Base-by-base conservation (phyloP, 805 yeast species). In the Debaryomyces hansenii region DNA sequence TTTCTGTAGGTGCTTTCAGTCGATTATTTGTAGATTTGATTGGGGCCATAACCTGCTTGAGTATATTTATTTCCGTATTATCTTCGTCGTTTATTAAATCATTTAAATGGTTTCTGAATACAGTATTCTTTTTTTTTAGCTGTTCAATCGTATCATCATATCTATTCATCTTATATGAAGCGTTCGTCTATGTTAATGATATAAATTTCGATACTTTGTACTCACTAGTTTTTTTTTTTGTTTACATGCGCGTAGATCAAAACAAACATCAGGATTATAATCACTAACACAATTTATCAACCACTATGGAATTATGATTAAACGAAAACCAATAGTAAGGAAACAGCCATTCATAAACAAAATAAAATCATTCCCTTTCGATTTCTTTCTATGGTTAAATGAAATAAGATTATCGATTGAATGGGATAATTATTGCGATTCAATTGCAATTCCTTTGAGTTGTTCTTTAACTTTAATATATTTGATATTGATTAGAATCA, bases 331-430 rank as follows among this genome's bases (percentile, higher is more conserved):
- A n/a, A 33, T 20, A 21, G 40, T 67, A 20, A 51, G 72, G 44
- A 60, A 55, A 39, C 70, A 59, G 45, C 63, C 67, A 42, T 48
- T 69, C n/a, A 42, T 58, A 28, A 57, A 64, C 31, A 62, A 60
- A 44, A 56, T 72, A 42, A 60, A 57, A 47, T 53, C 63, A 15
- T 67, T 60, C 42, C 78, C 78, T 4, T 63, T 69, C 34, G 78
- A 73, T 42, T 45, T 66, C 27, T 60, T 63, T 40, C 59, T 73
- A 5, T 65, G 61, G 44, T 24, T 67, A 41, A 68, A 72, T 45
- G 78, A 73, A 46, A 32, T 58, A n/a, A 49, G 64, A 18, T 50
- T 65, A 15, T 66, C 74, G 4, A 69, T 73, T 12, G 76, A 71
- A 28, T 72, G 77, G 77, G 76, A 73, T 47, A 65, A 62, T 33